These are phyloP conservation scores for Syzygium grande DNA, from an alignment of 345 rosid species.

Conservation along the genomic window DNA sequence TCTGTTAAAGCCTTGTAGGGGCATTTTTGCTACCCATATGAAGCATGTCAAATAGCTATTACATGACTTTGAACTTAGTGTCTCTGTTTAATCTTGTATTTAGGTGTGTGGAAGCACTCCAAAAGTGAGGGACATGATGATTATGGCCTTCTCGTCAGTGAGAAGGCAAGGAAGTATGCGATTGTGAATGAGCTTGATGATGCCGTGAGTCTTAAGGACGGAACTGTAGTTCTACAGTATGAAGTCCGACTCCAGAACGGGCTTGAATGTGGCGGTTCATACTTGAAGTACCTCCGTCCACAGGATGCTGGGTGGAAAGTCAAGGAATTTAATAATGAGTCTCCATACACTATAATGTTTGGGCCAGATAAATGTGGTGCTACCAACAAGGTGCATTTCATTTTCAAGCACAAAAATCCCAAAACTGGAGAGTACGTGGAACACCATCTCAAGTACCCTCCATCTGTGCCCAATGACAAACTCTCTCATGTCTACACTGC, in stretches of 20 bases:
- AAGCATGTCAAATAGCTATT: background rate
- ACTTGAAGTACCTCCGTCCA: slow-evolving; percentile 41
- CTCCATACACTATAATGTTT: slow-evolving; percentile 59
- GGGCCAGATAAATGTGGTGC: slow-evolving; percentile 57
- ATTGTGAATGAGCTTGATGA: slow-evolving; percentile 38
- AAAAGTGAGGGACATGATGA: slow-evolving; percentile 55
- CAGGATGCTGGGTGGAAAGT: slow-evolving; percentile 40
- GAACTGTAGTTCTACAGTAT: slow-evolving; percentile 33
- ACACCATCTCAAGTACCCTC: slow-evolving; percentile 45
- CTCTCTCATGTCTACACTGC: slow-evolving; percentile 56
- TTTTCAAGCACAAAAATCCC: slow-evolving; percentile 46
- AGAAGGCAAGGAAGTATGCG: slow-evolving; percentile 46
- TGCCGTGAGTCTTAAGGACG: slow-evolving; percentile 21
- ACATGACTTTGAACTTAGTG: background rate
- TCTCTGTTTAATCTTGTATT: background rate
- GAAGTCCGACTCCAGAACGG: slow-evolving; percentile 49
- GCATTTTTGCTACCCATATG: background rate
- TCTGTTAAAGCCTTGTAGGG: background rate
- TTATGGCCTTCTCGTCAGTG: slow-evolving; percentile 50
- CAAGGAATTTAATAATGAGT: slow-evolving; percentile 29
- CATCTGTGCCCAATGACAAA: slow-evolving; percentile 39
- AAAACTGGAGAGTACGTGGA: slow-evolving; percentile 40
- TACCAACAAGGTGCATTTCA: slow-evolving; percentile 55
- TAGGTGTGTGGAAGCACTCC: slow-evolving; percentile 51
- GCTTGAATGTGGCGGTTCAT: slow-evolving; percentile 61